Evolutionary conservation across 2,329 filamentous ascomycete genomes (phyloP), one percentile per base, ranked within the genome.

Genomic region (Massarina eburnea): DNA sequence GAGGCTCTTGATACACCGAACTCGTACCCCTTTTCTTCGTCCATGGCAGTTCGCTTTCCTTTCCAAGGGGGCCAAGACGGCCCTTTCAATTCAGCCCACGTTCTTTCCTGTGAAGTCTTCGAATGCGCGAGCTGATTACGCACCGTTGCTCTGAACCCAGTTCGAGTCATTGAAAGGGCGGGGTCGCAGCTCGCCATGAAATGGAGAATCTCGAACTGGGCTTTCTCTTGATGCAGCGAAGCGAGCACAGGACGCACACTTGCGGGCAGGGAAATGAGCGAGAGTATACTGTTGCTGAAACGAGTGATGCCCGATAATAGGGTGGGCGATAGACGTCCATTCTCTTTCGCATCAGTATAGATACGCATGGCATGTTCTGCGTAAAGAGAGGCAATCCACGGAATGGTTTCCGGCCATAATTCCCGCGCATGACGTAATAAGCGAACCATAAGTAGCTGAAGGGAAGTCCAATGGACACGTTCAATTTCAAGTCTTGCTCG

Each of bases 61-160:
- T 83, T 84, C 81, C 82, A 86, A 0, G 83, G 83, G 12, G 83
- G 83, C 83, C 83, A 86, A 7, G 80, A 81, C 8, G 75, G 68
- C 2, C 80, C 75, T 68, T 85, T 83, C 17, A 84, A 68, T 35
- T 73, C 68, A 2, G 81, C 81, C 75, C 81, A 85, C 47, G 80
- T 73, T 21, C 70, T 75, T 57, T 86, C 83, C 21, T 70, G 66
- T 0, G 55, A 29, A 1, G 80, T 83, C 61, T 85, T 85, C 34
- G 69, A 70, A 44, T 80, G 80, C 5, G 78, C 76, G 10, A 85
- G 66, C 55, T 85, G 82, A n/a, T 81, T 73, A 2, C 73, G 72
- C 26, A 76, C 67, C 14, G 85, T 70, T 21, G 77, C 79, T 44
- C 77, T 73, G 60, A 84, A 85, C 4, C 83, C 83, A 58, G 72